These are phyloP conservation scores for Rosa lucieae DNA, from an alignment of 306 rosid genomes.

Conservation along the genomic window DNA sequence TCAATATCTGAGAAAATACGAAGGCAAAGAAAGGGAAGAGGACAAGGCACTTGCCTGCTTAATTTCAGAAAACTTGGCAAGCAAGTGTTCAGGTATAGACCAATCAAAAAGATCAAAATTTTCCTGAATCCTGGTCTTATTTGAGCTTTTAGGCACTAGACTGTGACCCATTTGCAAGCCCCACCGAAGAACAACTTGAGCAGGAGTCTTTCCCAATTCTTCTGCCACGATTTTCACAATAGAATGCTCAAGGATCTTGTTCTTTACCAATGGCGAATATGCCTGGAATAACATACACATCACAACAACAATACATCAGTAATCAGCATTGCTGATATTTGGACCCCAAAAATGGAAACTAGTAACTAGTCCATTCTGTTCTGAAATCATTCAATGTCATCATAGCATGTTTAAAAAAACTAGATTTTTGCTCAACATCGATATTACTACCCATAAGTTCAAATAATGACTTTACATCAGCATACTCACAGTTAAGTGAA, in stretches of 20 bases:
- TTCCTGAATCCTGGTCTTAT: constrained; percentile 42
- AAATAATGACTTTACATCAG: background rate
- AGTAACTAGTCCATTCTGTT: background rate
- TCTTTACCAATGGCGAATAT: constrained; percentile 58
- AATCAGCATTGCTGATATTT: background rate
- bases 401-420: background rate
- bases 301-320: background rate
- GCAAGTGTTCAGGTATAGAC: constrained; percentile 53
- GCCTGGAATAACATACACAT: constrained; percentile 38
- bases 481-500: constrained; percentile 64
- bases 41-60: constrained; percentile 46
- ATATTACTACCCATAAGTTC: background rate
- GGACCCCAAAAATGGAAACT: background rate
- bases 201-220: constrained; percentile 62
- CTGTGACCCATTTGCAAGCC: constrained; percentile 77
- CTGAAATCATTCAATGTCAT: no score
- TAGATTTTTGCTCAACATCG: background rate
- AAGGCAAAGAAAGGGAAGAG: background rate
- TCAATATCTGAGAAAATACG: background rate
- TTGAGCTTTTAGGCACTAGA: constrained; percentile 69
- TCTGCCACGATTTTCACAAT: constrained; percentile 40
- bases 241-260: constrained; percentile 37
- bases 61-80: constrained; percentile 47
- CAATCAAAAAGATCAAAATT: constrained; percentile 62
- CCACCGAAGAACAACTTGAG: constrained; percentile 81